Conservation (phyloP, 2,329 filamentous ascomycete genomes). For the Eurotiales sp. region DNA sequence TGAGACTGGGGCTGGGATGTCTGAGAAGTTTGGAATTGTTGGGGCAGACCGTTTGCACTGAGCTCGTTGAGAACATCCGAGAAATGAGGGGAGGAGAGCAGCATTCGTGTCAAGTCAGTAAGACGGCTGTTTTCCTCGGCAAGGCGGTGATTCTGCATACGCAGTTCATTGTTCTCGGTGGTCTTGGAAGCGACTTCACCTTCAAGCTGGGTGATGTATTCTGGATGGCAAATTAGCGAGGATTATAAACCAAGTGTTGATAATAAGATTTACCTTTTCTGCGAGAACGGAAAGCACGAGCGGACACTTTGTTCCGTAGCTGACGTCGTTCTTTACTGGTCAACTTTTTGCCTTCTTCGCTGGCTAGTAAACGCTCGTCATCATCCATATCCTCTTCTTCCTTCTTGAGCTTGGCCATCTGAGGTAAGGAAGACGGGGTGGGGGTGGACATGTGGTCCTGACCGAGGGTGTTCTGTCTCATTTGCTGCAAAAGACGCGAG, state of each 20-base stretch:
- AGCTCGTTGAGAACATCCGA: slow-evolving; percentile 73
- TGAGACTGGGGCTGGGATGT: slow-evolving; percentile 34
- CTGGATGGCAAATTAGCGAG: slow-evolving; percentile 58
- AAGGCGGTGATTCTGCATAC: slow-evolving; percentile 74
- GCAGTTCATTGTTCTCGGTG: slow-evolving; percentile 77
- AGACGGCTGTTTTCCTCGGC: slow-evolving; percentile 81
- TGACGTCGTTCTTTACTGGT: slow-evolving; percentile 95
- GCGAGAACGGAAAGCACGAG: slow-evolving; percentile 93
- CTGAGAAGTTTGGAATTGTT: slow-evolving; percentile 32
- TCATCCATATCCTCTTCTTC: slow-evolving; percentile 99
- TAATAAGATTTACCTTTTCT: slow-evolving; percentile 74
- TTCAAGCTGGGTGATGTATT: slow-evolving; percentile 96
- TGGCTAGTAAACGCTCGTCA: slow-evolving; percentile 88
- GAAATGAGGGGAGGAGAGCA: slow-evolving; percentile 76
- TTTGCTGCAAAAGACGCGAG: slow-evolving; percentile 84
- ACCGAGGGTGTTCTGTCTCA: slow-evolving; percentile 60
- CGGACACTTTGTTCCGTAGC: slow-evolving; percentile 98
- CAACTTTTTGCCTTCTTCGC: slow-evolving; percentile 98
- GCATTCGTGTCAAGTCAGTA: slow-evolving; percentile 73
- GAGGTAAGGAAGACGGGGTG: slow-evolving; percentile 46
- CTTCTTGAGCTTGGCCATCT: slow-evolving; percentile 75
- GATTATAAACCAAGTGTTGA: slow-evolving; percentile 11
- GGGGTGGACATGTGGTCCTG: slow-evolving; percentile 33
- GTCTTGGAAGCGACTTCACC: slow-evolving; percentile 79
- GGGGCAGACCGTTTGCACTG: slow-evolving; percentile 54